Percentiles rank a stretch among this genome's conserved stretches.
Conservation (phyloP, 805 yeast genomes). For the Starmerella sp. region DNA sequence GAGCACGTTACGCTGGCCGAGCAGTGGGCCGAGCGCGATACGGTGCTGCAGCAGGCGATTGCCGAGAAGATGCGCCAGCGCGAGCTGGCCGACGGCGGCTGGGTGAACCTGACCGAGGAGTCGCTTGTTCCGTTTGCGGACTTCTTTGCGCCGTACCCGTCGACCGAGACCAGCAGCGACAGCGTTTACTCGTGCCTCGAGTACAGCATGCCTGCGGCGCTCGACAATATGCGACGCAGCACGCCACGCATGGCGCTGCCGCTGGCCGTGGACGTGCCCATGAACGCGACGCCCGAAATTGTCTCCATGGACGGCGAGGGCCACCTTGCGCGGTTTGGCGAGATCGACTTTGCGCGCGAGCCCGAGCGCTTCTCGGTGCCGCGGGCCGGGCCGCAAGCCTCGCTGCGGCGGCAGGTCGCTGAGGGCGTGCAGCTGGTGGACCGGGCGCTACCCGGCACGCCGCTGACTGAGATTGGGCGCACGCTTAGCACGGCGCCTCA, state of each 20-base stretch:
- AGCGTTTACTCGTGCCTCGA: conserved; percentile 5
- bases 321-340: conserved; percentile 1
- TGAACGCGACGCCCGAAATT: conserved; percentile 4
- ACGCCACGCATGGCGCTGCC: conserved; percentile 5
- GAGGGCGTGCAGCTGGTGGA: conserved; percentile 10
- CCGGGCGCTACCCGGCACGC: neutral
- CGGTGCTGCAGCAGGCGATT: conserved; percentile 71
- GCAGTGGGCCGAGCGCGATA: conserved; percentile 62
- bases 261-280: neutral
- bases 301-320: neutral
- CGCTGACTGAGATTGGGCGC: conserved; percentile 3
- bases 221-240: neutral
- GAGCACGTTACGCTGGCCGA: conserved; percentile 74
- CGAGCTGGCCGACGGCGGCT: conserved; percentile 54
- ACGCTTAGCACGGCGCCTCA: conserved; percentile 24
- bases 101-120: conserved; percentile 78
- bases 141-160: conserved; percentile 37
- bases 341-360: conserved; percentile 13
- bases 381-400: conserved; percentile 3
- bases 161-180: conserved; percentile 27
- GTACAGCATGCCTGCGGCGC: conserved; percentile 4
- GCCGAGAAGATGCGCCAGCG: conserved; percentile 57
- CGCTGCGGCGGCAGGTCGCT: conserved; percentile 3
- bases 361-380: conserved; percentile 12
- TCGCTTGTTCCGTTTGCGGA: conserved; percentile 72